phyloP scores from a whole-genome alignment of 441 rosid species.

The Euphorbia schlechtendalii region DNA sequence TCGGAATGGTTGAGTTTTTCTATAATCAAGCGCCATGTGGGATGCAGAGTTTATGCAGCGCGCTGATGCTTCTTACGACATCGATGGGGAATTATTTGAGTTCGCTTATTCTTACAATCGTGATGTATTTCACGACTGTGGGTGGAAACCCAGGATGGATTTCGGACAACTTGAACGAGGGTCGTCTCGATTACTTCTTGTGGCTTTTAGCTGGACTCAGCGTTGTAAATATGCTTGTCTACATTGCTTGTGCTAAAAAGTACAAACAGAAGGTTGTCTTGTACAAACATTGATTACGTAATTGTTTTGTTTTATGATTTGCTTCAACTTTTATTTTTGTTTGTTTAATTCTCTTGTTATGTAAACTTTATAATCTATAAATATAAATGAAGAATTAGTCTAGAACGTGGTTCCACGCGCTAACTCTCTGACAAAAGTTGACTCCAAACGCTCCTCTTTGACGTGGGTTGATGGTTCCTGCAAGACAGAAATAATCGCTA shows the following conservation, averaged over 20 bases:
- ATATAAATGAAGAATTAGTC: no score
- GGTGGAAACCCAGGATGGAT: conserved; percentile 68
- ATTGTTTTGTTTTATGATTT: neutral
- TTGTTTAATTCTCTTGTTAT: no score
- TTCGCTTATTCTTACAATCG: conserved; percentile 66
- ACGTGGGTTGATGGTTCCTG: no score
- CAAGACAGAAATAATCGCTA: no score
- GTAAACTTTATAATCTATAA: no score
- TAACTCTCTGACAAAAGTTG: no score
- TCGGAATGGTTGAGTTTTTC: conserved; percentile 79
- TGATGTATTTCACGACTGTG: conserved; percentile 53
- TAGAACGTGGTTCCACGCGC: no score
- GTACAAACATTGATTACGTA: conserved; percentile 6
- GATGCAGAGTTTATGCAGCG: conserved; percentile 79
- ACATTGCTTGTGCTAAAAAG: conserved; percentile 47
- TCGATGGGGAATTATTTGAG: conserved; percentile 74
- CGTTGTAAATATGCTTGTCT: conserved; percentile 49
- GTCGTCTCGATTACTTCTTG: conserved; percentile 84
- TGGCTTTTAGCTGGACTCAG: conserved; percentile 80
- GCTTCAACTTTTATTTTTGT: no score
- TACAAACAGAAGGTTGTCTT: conserved; percentile 56
- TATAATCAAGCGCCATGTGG: conserved; percentile 88
- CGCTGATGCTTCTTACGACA: conserved; percentile 54
- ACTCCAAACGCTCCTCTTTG: no score
- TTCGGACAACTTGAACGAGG: conserved; percentile 65